Conservation (phyloP, 805 yeast species). For the Saturnispora saitoi region DNA sequence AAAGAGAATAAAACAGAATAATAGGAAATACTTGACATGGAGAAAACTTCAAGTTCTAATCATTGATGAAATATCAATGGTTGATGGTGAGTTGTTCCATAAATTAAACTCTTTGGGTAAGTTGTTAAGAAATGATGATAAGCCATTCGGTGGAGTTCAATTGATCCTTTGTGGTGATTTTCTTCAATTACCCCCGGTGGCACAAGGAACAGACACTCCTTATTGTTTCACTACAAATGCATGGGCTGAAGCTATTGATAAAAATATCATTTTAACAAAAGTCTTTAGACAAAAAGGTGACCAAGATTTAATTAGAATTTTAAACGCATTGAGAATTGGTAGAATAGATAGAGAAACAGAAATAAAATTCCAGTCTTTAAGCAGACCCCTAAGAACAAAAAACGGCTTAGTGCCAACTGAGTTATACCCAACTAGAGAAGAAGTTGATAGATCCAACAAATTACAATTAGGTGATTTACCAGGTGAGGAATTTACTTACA, state of each 20-base stretch:
- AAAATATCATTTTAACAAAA: conserved; percentile 61
- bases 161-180: conserved; percentile 89
- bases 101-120: conserved; percentile 68
- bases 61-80: conserved; percentile 92
- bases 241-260: conserved; percentile 58
- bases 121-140: conserved; percentile 33
- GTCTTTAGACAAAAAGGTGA: conserved; percentile 91
- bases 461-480: conserved; percentile 40
- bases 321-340: conserved; percentile 77
- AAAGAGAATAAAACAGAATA: conserved; percentile 39
- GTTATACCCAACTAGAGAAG: conserved; percentile 74
- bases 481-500: conserved; percentile 38
- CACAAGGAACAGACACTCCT: conserved; percentile 30
- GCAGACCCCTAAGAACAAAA: conserved; percentile 47
- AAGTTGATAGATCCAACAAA: conserved; percentile 72
- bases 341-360: conserved; percentile 43
- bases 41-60: conserved; percentile 57
- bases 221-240: conserved; percentile 70
- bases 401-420: conserved; percentile 89
- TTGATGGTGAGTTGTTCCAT: conserved; percentile 69
- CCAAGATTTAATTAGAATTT: conserved; percentile 60
- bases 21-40: conserved; percentile 50
- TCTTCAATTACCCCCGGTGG: conserved; percentile 90
- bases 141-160: conserved; percentile 93
- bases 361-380: conserved; percentile 40